Evolutionary conservation across 768 basidiomycete genomes (phyloP).

Genomic region (Mycena belliarum): DNA sequence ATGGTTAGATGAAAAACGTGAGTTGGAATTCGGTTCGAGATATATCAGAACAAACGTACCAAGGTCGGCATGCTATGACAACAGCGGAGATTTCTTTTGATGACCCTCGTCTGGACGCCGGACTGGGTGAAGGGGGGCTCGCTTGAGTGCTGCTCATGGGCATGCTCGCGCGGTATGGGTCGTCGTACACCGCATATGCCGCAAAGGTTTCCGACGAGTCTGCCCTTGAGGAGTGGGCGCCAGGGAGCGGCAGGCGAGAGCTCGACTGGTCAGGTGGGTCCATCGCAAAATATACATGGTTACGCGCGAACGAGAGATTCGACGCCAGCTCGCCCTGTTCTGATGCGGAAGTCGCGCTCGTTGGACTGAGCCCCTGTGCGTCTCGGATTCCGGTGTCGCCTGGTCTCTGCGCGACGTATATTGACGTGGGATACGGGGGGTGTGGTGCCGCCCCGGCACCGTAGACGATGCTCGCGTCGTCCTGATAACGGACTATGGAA

Average conservation of each 20-base stretch:
- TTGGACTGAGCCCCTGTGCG: slow-evolving; percentile 17
- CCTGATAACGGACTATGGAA: slow-evolving; percentile 68
- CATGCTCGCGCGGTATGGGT: slow-evolving; percentile 35
- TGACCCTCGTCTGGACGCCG: slow-evolving; percentile 34
- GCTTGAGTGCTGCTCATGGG: slow-evolving; percentile 35
- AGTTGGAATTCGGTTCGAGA: slow-evolving; percentile 38
- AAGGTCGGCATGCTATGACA: slow-evolving; percentile 85
- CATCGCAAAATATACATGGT: slow-evolving; percentile 20
- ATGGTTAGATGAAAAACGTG: slow-evolving; percentile 23
- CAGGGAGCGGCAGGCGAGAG: slow-evolving; percentile 9
- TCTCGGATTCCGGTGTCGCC: slow-evolving; percentile 3
- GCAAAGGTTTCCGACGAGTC: slow-evolving; percentile 1
- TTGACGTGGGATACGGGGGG: slow-evolving; percentile 23
- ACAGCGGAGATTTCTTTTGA: slow-evolving; percentile 64
- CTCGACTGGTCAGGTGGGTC: slow-evolving; percentile 16
- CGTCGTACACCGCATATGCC: slow-evolving; percentile 10
- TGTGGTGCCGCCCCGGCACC: slow-evolving; percentile 12
- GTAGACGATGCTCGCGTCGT: slow-evolving; percentile 27
- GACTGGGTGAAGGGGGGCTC: slow-evolving; percentile 33
- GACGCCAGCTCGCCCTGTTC: slow-evolving; percentile 12
- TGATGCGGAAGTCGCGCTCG: slow-evolving; percentile 22
- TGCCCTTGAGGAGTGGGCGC: not conserved
- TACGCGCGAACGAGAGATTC: slow-evolving; percentile 16
- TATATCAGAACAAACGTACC: slow-evolving; percentile 50
- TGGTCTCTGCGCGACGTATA: slow-evolving; percentile 14